Conservation (phyloP, 768 basidiomycete species). For the Amanita polypyramis region DNA sequence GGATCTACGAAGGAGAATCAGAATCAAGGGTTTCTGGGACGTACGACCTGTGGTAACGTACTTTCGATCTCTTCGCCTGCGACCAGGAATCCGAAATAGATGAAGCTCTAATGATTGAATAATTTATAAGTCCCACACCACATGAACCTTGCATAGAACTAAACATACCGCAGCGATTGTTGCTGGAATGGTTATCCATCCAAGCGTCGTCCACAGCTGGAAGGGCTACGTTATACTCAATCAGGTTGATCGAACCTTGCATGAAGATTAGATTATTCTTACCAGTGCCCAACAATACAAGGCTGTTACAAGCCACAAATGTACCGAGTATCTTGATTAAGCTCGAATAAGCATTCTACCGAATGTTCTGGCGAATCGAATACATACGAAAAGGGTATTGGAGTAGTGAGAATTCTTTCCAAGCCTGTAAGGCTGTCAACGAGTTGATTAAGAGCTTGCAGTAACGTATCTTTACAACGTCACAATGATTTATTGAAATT, state of each 20-base stretch:
- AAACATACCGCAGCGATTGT: conserved; percentile 38
- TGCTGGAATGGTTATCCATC: conserved; percentile 57
- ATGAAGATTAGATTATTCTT: neutral
- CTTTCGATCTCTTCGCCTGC: conserved; percentile 72
- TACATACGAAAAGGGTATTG: conserved; percentile 61
- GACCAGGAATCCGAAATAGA: conserved; percentile 67
- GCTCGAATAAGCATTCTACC: neutral
- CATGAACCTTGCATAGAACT: conserved; percentile 4
- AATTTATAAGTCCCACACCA: neutral
- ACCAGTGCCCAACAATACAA: conserved; percentile 55
- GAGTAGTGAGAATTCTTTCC: conserved; percentile 65
- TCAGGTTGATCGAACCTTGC: neutral
- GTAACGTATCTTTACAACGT: conserved; percentile 28
- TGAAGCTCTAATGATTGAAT: conserved; percentile 35
- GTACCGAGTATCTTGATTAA: conserved; percentile 44
- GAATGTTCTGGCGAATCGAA: neutral
- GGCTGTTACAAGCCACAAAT: conserved; percentile 55
- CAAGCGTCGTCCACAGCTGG: conserved; percentile 44
- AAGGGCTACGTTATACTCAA: conserved; percentile 36
- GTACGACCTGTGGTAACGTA: conserved; percentile 22
- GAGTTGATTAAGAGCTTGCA: conserved; percentile 39
- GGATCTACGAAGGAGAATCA: conserved; percentile 23
- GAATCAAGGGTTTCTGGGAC: conserved; percentile 1
- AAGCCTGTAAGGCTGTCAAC: conserved; percentile 60
- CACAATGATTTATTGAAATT: neutral